These are phyloP conservation scores for Wallemia mellicola DNA, from an alignment of 1,284 basidiomycete species.

Conservation along the genomic window DNA sequence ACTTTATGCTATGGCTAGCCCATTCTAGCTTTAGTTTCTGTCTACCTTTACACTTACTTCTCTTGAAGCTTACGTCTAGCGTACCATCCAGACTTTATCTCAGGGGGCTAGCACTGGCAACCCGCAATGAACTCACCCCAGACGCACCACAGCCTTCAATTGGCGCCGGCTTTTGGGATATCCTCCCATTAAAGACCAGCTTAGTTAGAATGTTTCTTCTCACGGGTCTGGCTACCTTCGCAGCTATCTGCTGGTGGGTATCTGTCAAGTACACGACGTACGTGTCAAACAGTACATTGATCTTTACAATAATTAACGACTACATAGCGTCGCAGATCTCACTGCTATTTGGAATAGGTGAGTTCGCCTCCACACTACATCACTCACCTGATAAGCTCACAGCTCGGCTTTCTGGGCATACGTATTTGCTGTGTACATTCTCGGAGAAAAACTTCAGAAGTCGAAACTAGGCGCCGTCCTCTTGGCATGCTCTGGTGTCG, in stretches of 20 bases:
- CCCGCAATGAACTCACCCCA: slow-evolving; percentile 22
- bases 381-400: not conserved
- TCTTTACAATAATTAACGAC: not conserved
- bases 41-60: slow-evolving; percentile 39
- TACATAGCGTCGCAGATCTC: slow-evolving; percentile 33
- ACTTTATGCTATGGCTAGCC: slow-evolving; percentile 44
- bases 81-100: slow-evolving; percentile 22
- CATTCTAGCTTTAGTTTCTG: slow-evolving; percentile 36
- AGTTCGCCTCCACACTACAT: not conserved
- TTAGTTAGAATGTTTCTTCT: slow-evolving; percentile 21
- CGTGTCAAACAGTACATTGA: slow-evolving; percentile 14
- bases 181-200: slow-evolving; percentile 23
- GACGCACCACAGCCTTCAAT: slow-evolving; percentile 8
- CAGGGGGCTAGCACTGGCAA: slow-evolving; percentile 22
- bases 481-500: not conserved
- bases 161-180: slow-evolving; percentile 3
- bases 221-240: slow-evolving; percentile 29
- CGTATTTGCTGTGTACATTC: slow-evolving; percentile 30
- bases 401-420: slow-evolving; percentile 50
- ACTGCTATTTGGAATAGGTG: slow-evolving; percentile 50
- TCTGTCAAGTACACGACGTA: slow-evolving; percentile 38
- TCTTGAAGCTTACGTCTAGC: slow-evolving; percentile 23
- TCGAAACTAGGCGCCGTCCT: not conserved
- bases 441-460: not conserved
- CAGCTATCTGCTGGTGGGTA: slow-evolving; percentile 38